Conservation (phyloP, 495 filamentous ascomycete species). For the Tuber calosporum region DNA sequence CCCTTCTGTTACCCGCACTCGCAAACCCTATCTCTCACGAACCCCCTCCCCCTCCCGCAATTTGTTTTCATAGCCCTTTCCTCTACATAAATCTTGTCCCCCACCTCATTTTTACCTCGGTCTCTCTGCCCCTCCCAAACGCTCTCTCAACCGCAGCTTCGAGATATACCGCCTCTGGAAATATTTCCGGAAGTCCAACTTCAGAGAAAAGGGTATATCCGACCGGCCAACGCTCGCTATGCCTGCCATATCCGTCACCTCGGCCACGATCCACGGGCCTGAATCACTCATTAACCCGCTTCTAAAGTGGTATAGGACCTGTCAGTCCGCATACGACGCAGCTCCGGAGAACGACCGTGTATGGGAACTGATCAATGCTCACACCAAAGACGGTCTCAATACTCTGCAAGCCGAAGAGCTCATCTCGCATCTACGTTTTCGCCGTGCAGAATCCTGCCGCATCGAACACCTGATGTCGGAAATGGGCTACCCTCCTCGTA, state of each 20-base stretch:
- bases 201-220: neutral
- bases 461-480: neutral
- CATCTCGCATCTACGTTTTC: neutral
- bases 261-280: neutral
- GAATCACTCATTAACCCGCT: neutral
- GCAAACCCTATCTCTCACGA: neutral
- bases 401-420: neutral
- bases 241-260: neutral
- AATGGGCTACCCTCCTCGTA: constrained; percentile 1
- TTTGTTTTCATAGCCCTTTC: neutral
- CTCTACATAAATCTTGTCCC: neutral
- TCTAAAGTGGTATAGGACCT: constrained; percentile 2
- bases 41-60: neutral
- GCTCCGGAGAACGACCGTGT: neutral
- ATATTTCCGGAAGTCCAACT: neutral
- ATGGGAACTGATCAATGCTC: neutral
- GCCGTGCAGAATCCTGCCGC: neutral
- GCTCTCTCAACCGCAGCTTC: neutral
- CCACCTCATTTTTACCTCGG: neutral
- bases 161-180: neutral
- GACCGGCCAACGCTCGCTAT: neutral
- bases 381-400: neutral
- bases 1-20: neutral
- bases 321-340: neutral
- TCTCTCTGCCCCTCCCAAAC: neutral